phyloP scores from a whole-genome alignment of 1,139 yeast genomes.

The Pichia kudriavzevii region DNA sequence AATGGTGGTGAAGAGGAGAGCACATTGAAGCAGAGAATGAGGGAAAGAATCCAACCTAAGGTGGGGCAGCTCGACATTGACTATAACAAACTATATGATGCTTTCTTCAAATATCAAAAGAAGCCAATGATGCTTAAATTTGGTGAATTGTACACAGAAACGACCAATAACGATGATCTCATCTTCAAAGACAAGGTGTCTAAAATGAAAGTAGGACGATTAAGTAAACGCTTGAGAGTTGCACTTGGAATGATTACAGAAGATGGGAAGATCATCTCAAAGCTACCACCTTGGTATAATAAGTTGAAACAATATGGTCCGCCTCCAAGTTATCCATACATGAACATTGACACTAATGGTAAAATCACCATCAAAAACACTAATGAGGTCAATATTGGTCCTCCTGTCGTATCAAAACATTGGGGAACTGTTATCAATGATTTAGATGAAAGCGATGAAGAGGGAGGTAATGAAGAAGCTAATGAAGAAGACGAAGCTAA shows the following conservation, averaged over 20 bases:
- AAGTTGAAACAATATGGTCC: conserved; percentile 68
- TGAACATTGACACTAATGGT: conserved; percentile 38
- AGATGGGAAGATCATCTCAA: conserved; percentile 6
- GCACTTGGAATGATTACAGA: conserved; percentile 66
- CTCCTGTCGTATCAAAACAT: conserved; percentile 5
- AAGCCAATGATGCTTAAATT: conserved; percentile 59
- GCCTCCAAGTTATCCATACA: conserved; percentile 75
- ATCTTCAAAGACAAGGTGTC: conserved; percentile 28
- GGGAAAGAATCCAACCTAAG: conserved; percentile 86
- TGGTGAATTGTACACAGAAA: conserved; percentile 58
- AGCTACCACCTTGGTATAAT: conserved; percentile 76
- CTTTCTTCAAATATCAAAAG: conserved; percentile 75
- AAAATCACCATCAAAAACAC: conserved; percentile 5
- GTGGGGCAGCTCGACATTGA: conserved; percentile 84
- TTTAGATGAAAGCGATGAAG: conserved; percentile 28
- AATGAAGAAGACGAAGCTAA: conserved; percentile 28
- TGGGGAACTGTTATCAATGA: conserved; percentile 16
- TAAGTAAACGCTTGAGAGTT: conserved; percentile 49
- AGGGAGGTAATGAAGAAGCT: conserved; percentile 31
- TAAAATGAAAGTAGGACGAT: conserved; percentile 54
- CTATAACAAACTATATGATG: conserved; percentile 73
- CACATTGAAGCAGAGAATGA: conserved; percentile 57
- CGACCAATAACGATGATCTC: conserved; percentile 8
- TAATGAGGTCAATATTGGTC: conserved; percentile 5
- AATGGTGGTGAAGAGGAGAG: conserved; percentile 31